A percentile compares a stretch with the other conserved stretches of the same genome.
Conservation (phyloP, 768 basidiomycete species). For the Leucocoprinus sp. region DNA sequence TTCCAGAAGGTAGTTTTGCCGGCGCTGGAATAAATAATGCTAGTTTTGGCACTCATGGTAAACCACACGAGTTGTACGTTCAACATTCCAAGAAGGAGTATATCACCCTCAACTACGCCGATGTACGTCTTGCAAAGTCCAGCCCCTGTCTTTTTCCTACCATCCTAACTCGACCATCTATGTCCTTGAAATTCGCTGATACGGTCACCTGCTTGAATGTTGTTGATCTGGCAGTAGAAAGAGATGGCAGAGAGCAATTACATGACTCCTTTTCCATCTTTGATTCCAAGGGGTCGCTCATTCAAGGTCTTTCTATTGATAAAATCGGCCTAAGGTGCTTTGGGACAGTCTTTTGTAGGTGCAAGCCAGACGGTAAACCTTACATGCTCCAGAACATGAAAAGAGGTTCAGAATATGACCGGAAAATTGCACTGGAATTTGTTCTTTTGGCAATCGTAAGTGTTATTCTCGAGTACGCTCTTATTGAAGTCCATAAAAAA, state of each 20-base stretch:
- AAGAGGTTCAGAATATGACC: background rate
- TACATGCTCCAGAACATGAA: background rate
- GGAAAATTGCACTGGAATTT: background rate
- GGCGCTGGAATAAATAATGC: background rate
- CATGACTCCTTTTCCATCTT: background rate
- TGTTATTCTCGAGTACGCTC: background rate
- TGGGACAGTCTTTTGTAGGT: background rate
- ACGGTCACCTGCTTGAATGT: background rate
- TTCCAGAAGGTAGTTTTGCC: background rate
- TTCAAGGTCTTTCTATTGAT: background rate
- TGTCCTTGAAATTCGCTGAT: too few species aligned
- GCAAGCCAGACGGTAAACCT: background rate
- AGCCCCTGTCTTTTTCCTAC: too few species aligned
- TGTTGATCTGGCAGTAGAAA: background rate
- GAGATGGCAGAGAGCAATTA: background rate
- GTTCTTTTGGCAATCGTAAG: background rate
- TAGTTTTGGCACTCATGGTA: background rate
- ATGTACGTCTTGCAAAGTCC: too few species aligned
- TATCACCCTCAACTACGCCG: background rate
- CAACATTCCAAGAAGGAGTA: background rate
- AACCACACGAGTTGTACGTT: background rate
- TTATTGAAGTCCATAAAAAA: too few species aligned
- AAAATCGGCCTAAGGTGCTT: background rate
- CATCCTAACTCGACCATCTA: too few species aligned
- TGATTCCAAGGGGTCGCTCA: background rate